Base-by-base conservation (phyloP, 192 early-diverging fungal genomes). In the Coemansia sp. region DNA sequence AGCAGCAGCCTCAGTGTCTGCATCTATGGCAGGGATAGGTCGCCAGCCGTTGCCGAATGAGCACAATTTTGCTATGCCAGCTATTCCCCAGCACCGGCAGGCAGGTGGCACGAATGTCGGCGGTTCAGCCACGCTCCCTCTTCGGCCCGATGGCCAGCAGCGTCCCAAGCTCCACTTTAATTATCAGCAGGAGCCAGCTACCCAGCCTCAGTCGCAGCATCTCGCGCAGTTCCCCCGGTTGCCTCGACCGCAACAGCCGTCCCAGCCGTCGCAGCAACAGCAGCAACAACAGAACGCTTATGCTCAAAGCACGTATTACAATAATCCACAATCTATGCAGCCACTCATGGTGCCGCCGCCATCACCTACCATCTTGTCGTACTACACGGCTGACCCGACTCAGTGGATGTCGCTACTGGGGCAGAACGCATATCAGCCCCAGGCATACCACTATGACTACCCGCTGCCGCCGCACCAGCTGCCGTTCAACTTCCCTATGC, bases 321-420 rank as follows among this genome's bases (percentile, higher is more conserved):
- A 41, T 10, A 36, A 23, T n/a, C 35, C 67, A 31, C 37, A 43
- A 61, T 62, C 70, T 38, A 37, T 79, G 25, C 83, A 84, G 62
- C 74, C 74, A 14, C 65, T 79, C 33, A 80, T 84, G 71, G 47
- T 80, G 20, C 83, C 83, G 50, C 83, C 83, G 18, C 83, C 83
- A 21, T 84, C 83, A n/a, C 83, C 83, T 0, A 80, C 71, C 13
- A 80, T 84, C 35, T 64, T 84, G 2, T 84, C 83, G 52, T 84
- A 84, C 61, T 84, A 84, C 61, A 74, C 59, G 52, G 62, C 71
- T 1, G 77, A 84, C 53, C 82, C 82, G 2, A 64, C 64, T 11
- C 64, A 74, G 12, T 72, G 68, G 77, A 74, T 80, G 72, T 75
- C 77, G 43, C 66, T 77, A 53, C 70, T 73, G 48, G 72, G 61